Evolutionary conservation across 2,329 filamentous ascomycete species (phyloP).

Genomic region (Aspergillus thermomutatus): DNA sequence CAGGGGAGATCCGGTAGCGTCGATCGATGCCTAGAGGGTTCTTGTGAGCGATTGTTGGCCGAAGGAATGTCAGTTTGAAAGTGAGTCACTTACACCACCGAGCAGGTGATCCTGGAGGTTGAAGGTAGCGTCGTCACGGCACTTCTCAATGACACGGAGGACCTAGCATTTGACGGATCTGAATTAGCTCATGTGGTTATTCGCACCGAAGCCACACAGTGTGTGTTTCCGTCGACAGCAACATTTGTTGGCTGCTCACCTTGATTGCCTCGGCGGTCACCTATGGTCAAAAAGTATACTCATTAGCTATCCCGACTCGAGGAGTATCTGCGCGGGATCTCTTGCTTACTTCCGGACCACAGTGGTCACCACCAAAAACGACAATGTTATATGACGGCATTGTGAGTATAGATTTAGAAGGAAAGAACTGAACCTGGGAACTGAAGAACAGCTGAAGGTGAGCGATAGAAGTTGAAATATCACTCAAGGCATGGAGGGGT

Average conservation of each 20-base stretch:
- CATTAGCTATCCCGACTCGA: constrained; percentile 3
- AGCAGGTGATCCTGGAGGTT: constrained; percentile 87
- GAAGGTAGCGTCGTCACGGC: constrained; percentile 71
- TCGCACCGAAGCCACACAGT: no score
- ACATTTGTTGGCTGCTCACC: constrained; percentile 47
- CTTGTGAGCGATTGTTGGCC: not conserved
- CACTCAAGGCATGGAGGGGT: constrained; percentile 13
- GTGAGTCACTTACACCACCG: constrained; percentile 69
- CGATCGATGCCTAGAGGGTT: constrained; percentile 71
- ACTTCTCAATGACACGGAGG: constrained; percentile 72
- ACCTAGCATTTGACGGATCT: constrained; percentile 51
- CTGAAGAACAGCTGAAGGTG: constrained; percentile 11
- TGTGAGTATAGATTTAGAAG: constrained; percentile 20
- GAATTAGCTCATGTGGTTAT: not conserved
- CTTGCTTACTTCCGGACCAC: constrained; percentile 73
- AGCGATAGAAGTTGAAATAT: constrained; percentile 1
- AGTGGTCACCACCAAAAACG: constrained; percentile 79
- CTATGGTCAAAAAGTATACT: constrained; percentile 39
- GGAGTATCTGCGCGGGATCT: not conserved
- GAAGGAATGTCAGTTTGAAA: not conserved
- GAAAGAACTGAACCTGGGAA: constrained; percentile 13
- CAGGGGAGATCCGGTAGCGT: constrained; percentile 72
- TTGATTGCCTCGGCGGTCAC: constrained; percentile 83
- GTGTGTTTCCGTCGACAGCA: not conserved
- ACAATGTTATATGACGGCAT: constrained; percentile 76